Conservation (phyloP, 768 basidiomycete species). For the Trametes elegans region DNA sequence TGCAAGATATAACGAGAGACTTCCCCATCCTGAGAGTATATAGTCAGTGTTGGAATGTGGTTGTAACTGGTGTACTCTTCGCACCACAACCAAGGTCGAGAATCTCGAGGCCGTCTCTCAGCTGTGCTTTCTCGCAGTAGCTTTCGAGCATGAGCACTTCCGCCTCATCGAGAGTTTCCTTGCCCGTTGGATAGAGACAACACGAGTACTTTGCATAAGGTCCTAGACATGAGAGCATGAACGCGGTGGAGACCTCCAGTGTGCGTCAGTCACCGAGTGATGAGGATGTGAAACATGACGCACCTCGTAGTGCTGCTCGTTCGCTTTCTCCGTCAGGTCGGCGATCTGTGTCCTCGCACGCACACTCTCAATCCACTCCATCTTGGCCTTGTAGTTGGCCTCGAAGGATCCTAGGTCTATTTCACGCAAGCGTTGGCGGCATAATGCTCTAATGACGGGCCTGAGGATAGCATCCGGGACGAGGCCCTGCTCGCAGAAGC, state of each 20-base stretch:
- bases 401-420: slow-evolving; percentile 59
- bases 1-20: slow-evolving; percentile 62
- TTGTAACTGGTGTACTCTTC: slow-evolving; percentile 13
- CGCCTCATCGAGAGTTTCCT: slow-evolving; percentile 59
- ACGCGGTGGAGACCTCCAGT: slow-evolving; percentile 53
- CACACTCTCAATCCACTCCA: slow-evolving; percentile 61
- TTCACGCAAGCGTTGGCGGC: slow-evolving; percentile 54
- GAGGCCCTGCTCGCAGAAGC: slow-evolving; percentile 37
- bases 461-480: slow-evolving; percentile 60
- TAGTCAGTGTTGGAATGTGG: background rate
- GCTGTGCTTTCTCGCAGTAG: slow-evolving; percentile 62
- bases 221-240: slow-evolving; percentile 65
- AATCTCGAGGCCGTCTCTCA: slow-evolving; percentile 59
- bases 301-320: slow-evolving; percentile 78
- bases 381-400: slow-evolving; percentile 62
- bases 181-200: slow-evolving; percentile 60
- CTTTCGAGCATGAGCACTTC: slow-evolving; percentile 64
- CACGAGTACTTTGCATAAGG: slow-evolving; percentile 66
- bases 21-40: slow-evolving; percentile 59
- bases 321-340: slow-evolving; percentile 62
- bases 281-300: background rate
- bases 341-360: slow-evolving; percentile 52
- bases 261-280: background rate
- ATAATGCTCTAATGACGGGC: slow-evolving; percentile 44
- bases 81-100: slow-evolving; percentile 68